Conservation (phyloP, 2,329 filamentous ascomycete genomes). For the Paecilomyces variotii region DNA sequence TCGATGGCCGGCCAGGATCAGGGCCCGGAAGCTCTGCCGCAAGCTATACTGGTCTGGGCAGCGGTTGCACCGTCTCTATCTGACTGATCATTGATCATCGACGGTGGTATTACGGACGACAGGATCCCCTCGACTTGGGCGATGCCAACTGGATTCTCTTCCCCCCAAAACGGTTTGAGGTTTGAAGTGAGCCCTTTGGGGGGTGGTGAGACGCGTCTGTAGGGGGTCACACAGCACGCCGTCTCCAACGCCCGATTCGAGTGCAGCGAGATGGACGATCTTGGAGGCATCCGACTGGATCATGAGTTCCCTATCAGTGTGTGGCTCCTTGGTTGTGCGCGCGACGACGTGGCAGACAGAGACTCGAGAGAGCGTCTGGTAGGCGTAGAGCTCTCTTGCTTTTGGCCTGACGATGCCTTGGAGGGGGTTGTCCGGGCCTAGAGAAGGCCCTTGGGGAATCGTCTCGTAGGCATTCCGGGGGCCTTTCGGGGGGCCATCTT, state of each 20-base stretch:
- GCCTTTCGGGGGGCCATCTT: neutral
- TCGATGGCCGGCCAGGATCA: neutral
- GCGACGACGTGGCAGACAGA: conserved; percentile 1
- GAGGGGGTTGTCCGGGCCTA: neutral
- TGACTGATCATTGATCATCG: neutral
- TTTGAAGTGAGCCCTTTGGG: neutral
- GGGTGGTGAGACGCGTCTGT: neutral
- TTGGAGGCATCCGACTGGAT: neutral
- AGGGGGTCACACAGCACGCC: neutral
- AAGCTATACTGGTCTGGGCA: neutral
- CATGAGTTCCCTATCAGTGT: neutral
- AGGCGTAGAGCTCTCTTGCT: neutral
- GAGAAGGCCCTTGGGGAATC: neutral
- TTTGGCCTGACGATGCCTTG: neutral
- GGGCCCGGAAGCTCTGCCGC: neutral
- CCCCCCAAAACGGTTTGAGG: neutral
- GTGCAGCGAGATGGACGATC: neutral
- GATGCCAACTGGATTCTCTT: neutral
- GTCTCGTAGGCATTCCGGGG: neutral
- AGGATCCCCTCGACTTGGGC: neutral
- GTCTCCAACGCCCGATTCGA: neutral
- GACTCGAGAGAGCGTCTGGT: conserved; percentile 1
- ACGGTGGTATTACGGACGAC: neutral
- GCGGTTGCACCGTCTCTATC: neutral
- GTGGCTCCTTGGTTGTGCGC: neutral